These are phyloP conservation scores for Arthroderma sp. DNA, from an alignment of 2,329 filamentous ascomycete species.

Conservation along the genomic window DNA sequence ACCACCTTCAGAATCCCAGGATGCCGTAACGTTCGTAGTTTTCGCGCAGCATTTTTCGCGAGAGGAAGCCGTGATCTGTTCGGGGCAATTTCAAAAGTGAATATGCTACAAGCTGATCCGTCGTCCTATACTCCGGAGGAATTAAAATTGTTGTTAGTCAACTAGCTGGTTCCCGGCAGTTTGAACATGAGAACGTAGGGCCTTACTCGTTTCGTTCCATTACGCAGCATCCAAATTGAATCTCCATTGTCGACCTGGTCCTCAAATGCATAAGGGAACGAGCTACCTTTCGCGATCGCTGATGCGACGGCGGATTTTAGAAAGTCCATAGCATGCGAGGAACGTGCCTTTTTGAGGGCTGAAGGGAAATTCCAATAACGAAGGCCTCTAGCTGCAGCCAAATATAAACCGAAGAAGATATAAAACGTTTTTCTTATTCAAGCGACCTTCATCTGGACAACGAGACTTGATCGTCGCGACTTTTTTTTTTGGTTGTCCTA, in stretches of 20 bases:
- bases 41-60: slow-evolving; percentile 86
- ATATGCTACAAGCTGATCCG: slow-evolving; percentile 86
- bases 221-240: slow-evolving; percentile 92
- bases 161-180: neutral
- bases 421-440: no score
- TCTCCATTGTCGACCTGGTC: slow-evolving; percentile 85
- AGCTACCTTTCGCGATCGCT: slow-evolving; percentile 85
- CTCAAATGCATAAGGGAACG: slow-evolving; percentile 85
- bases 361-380: no score
- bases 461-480: no score
- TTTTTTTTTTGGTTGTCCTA: no score
- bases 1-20: slow-evolving; percentile 88
- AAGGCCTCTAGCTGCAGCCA: no score
- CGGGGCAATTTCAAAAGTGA: slow-evolving; percentile 77
- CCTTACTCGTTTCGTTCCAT: slow-evolving; percentile 76
- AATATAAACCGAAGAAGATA: no score
- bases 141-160: neutral
- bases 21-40: slow-evolving; percentile 82
- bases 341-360: neutral
- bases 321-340: slow-evolving; percentile 63
- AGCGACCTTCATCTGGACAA: no score
- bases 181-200: slow-evolving; percentile 6
- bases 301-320: slow-evolving; percentile 95
- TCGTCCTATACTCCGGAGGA: slow-evolving; percentile 54
- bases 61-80: slow-evolving; percentile 73